A percentile compares a stretch with the other conserved stretches of the same genome.
phyloP scores from a whole-genome alignment of 805 yeast genomes.

The Lipomyces orientalis region DNA sequence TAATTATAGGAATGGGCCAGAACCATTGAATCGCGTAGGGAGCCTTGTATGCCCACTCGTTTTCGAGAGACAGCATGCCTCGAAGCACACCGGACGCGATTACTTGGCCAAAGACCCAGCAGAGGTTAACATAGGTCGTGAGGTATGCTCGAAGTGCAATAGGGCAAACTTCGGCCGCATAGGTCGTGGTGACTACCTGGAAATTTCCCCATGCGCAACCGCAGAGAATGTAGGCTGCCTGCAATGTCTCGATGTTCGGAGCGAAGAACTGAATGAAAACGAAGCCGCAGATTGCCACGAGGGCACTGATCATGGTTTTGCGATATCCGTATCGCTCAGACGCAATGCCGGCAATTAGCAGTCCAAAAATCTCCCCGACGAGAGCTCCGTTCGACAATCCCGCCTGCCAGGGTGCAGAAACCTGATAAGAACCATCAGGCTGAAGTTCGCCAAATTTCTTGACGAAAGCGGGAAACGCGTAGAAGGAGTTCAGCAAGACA shows the following conservation, averaged over 20 bases:
- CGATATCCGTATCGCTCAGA: constrained; percentile 57
- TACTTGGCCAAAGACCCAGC: constrained; percentile 51
- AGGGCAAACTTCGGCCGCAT: constrained; percentile 64
- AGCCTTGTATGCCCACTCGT: constrained; percentile 47
- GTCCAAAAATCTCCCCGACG: constrained; percentile 55
- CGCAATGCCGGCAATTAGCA: constrained; percentile 52
- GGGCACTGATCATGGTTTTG: constrained; percentile 48
- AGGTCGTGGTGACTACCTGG: constrained; percentile 57
- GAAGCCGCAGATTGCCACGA: constrained; percentile 41
- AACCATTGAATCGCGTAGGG: constrained; percentile 68
- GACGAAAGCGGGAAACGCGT: constrained; percentile 20
- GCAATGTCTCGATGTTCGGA: constrained; percentile 47
- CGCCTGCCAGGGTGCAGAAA: constrained; percentile 43
- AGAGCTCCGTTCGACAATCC: constrained; percentile 43
- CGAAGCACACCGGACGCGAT: constrained; percentile 51
- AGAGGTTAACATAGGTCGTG: no score
- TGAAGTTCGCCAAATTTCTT: constrained; percentile 20
- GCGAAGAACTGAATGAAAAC: constrained; percentile 55
- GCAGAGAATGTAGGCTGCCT: constrained; percentile 50
- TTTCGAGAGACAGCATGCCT: constrained; percentile 41
- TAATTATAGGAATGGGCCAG: constrained; percentile 58
- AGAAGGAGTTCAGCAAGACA: constrained; percentile 49
- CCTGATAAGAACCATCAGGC: constrained; percentile 17
- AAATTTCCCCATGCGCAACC: constrained; percentile 68
- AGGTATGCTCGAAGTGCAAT: constrained; percentile 49